Percentiles rank a stretch among this genome's conserved stretches.
phyloP scores from a whole-genome alignment of 306 rosid species.

The Trifolium fragiferum region DNA sequence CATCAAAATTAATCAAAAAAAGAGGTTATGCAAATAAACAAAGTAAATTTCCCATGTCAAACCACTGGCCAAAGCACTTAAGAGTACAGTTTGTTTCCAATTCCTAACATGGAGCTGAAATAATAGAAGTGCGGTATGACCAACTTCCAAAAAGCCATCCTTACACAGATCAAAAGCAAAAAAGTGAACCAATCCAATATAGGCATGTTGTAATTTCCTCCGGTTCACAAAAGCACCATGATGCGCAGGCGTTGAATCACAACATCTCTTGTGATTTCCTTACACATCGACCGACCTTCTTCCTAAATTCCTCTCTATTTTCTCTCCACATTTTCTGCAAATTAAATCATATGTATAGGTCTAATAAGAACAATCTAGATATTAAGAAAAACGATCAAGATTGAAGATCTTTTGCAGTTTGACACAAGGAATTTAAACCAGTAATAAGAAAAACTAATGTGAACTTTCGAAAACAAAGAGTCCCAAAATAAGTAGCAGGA shows the following conservation, averaged over 20 bases:
- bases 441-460: constrained; percentile 1
- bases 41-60: constrained; percentile 52
- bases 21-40: constrained; percentile 45
- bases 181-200: constrained; percentile 49
- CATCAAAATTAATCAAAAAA: constrained; percentile 35
- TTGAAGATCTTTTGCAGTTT: constrained; percentile 4
- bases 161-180: constrained; percentile 51
- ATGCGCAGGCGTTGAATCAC: constrained; percentile 46
- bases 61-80: constrained; percentile 56
- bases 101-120: constrained; percentile 51
- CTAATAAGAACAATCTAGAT: constrained; percentile 27
- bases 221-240: constrained; percentile 48
- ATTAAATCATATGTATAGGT: constrained; percentile 5
- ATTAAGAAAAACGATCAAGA: not conserved
- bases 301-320: constrained; percentile 91
- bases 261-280: constrained; percentile 91
- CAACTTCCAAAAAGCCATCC: constrained; percentile 61
- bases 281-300: constrained; percentile 90
- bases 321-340: constrained; percentile 99
- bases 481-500: not conserved
- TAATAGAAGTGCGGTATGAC: constrained; percentile 43
- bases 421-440: constrained; percentile 5
- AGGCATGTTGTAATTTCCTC: constrained; percentile 46
- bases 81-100: constrained; percentile 59
- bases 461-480: not conserved